These are phyloP conservation scores for Debaryomyces sp. DNA, from an alignment of 1,139 yeast species.

Conservation along the genomic window DNA sequence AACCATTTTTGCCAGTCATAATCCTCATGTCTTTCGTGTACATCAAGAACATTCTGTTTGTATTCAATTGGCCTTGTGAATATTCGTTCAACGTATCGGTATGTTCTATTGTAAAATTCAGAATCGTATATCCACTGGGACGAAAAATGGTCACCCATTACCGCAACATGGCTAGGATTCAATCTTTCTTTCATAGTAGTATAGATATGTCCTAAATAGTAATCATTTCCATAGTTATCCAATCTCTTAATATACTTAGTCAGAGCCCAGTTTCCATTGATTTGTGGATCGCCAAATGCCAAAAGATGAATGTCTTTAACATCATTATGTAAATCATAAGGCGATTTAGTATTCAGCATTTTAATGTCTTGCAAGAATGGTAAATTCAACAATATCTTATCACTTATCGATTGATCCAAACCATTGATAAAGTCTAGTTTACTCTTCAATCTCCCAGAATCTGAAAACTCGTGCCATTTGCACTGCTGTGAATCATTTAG, in stretches of 20 bases:
- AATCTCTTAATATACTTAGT: conserved; percentile 75
- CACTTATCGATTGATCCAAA: conserved; percentile 23
- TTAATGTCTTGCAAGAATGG: conserved; percentile 27
- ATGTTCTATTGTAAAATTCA: conserved; percentile 80
- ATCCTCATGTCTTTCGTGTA: conserved; percentile 47
- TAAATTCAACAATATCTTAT: conserved; percentile 33
- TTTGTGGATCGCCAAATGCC: conserved; percentile 96
- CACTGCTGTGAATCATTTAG: conserved; percentile 50
- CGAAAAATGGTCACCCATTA: conserved; percentile 92
- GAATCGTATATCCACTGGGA: conserved; percentile 93
- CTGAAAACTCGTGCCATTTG: conserved; percentile 53
- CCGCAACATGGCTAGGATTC: conserved; percentile 79
- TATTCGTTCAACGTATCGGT: conserved; percentile 66
- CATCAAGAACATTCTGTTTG: conserved; percentile 50
- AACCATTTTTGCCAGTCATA: conserved; percentile 58
- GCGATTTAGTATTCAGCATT: conserved; percentile 15
- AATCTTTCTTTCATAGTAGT: conserved; percentile 60
- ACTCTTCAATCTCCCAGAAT: conserved; percentile 13
- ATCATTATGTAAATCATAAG: conserved; percentile 11
- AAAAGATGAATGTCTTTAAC: conserved; percentile 61
- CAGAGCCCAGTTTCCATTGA: conserved; percentile 77
- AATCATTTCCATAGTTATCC: conserved; percentile 88
- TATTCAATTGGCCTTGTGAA: conserved; percentile 58
- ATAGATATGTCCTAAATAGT: conserved; percentile 83
- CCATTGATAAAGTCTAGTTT: conserved; percentile 22